phyloP scores from a whole-genome alignment of 805 yeast species.

The Candida broadrunensis region DNA sequence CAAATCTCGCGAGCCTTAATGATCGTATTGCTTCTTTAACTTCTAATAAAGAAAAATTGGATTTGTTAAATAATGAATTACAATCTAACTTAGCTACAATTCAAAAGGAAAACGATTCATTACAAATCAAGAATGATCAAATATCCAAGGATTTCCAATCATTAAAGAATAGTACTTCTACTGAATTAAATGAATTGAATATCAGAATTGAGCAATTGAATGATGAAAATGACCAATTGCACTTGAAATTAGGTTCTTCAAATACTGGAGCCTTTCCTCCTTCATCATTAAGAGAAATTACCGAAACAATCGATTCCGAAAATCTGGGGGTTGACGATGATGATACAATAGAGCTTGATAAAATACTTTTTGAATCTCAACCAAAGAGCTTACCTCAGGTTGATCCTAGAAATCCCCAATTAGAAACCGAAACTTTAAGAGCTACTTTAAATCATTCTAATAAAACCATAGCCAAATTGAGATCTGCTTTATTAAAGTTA shows the following conservation, averaged over 20 bases:
- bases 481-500: constrained; percentile 46
- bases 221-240: constrained; percentile 65
- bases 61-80: constrained; percentile 30
- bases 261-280: neutral
- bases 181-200: constrained; percentile 48
- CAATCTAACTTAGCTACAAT: constrained; percentile 20
- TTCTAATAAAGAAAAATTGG: constrained; percentile 38
- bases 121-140: constrained; percentile 35
- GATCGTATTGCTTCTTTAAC: constrained; percentile 42
- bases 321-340: constrained; percentile 28
- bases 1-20: constrained; percentile 43
- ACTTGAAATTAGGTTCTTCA: constrained; percentile 24
- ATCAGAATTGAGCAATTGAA: constrained; percentile 56
- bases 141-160: constrained; percentile 37
- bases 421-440: constrained; percentile 65
- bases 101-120: constrained; percentile 50
- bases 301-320: neutral
- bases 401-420: constrained; percentile 40
- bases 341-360: constrained; percentile 33
- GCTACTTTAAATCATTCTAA: constrained; percentile 66
- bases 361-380: constrained; percentile 26
- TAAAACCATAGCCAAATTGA: constrained; percentile 57
- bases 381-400: constrained; percentile 19
- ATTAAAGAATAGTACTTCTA: constrained; percentile 31
- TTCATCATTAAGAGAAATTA: neutral